phyloP scores from a whole-genome alignment of 2,329 filamentous ascomycete genomes.

The Triangularia setosa region DNA sequence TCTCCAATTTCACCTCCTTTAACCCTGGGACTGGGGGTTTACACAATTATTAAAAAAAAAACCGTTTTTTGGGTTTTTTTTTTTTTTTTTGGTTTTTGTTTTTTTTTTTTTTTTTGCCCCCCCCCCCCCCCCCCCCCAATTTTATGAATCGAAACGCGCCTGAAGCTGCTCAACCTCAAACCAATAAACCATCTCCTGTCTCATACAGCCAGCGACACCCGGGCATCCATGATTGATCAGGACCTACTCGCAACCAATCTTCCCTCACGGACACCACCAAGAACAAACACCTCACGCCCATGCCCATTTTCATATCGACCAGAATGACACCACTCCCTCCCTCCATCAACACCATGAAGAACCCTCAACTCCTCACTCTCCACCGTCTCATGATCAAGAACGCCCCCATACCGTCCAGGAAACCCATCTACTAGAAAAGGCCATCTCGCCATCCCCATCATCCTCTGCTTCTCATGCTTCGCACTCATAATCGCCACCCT shows the following conservation, averaged over 20 bases:
- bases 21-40: too few relatives aligned
- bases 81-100: too few relatives aligned
- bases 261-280: background rate
- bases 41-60: too few relatives aligned
- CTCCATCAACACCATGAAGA: background rate
- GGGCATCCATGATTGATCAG: background rate
- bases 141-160: too few relatives aligned
- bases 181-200: background rate
- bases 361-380: background rate
- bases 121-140: too few relatives aligned
- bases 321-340: background rate
- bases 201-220: background rate
- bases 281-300: background rate
- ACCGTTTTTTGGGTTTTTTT: too few relatives aligned
- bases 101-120: too few relatives aligned
- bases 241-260: background rate
- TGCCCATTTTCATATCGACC: background rate
- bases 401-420: background rate
- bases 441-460: constrained; percentile 13
- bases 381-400: background rate
- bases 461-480: constrained; percentile 20
- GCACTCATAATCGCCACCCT: constrained; percentile 14
- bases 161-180: background rate
- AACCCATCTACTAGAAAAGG: background rate
- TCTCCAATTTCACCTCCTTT: background rate